phyloP scores from a whole-genome alignment of 192 early-diverging fungal species.

The Coemansia aciculifera region DNA sequence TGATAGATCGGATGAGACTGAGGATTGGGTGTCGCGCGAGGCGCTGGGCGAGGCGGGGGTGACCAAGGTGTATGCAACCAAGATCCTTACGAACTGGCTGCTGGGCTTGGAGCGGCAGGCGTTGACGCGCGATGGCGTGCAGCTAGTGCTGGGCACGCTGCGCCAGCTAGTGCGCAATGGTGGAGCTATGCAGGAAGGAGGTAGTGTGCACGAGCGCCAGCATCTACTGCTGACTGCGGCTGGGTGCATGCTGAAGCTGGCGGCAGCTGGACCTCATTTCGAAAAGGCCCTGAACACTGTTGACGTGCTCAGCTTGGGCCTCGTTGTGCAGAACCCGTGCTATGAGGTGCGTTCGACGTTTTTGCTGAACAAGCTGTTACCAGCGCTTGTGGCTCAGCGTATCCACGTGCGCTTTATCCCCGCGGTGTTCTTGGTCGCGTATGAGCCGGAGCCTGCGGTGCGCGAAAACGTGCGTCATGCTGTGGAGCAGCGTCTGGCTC shows the following conservation, averaged over 20 bases:
- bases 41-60: slow-evolving; percentile 54
- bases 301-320: slow-evolving; percentile 62
- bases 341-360: slow-evolving; percentile 78
- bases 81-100: slow-evolving; percentile 70
- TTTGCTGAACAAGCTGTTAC: slow-evolving; percentile 66
- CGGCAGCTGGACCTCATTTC: slow-evolving; percentile 48
- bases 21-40: slow-evolving; percentile 67
- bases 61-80: slow-evolving; percentile 39
- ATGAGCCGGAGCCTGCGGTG: slow-evolving; percentile 80
- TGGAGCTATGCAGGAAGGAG: slow-evolving; percentile 64
- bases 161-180: slow-evolving; percentile 62
- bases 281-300: slow-evolving; percentile 56
- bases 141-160: slow-evolving; percentile 67
- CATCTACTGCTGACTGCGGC: slow-evolving; percentile 72
- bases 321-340: slow-evolving; percentile 71
- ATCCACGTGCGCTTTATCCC: slow-evolving; percentile 72
- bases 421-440: slow-evolving; percentile 75
- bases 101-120: slow-evolving; percentile 40
- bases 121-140: slow-evolving; percentile 62
- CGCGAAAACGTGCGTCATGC: slow-evolving; percentile 61
- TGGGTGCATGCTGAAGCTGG: slow-evolving; percentile 64
- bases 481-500: slow-evolving; percentile 60
- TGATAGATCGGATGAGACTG: not conserved
- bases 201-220: slow-evolving; percentile 56
- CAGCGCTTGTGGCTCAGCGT: slow-evolving; percentile 59